Conservation (phyloP, 257 asterid species). For the Solanum arcanum region DNA sequence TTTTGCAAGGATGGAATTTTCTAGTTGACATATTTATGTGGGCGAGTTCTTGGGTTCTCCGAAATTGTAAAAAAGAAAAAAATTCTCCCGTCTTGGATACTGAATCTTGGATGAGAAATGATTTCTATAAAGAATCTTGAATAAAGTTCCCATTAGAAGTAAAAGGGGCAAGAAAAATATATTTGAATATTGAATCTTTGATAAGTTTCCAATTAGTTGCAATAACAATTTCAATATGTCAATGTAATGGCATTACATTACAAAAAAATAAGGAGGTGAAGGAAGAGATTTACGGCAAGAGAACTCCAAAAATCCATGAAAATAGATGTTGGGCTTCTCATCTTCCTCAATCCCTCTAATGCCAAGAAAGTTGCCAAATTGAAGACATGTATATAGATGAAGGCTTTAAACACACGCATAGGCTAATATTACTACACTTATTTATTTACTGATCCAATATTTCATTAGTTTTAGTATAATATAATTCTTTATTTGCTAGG, state of each 20-base stretch:
- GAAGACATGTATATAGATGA: no score
- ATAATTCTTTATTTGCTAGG: no score
- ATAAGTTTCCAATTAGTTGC: background rate
- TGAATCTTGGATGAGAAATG: no score
- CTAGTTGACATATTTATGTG: background rate
- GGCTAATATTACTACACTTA: no score
- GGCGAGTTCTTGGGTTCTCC: background rate
- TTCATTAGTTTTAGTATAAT: no score
- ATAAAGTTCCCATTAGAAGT: no score
- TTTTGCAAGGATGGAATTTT: no score
- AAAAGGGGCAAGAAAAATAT: background rate
- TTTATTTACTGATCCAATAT: no score
- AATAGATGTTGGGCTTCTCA: constrained; percentile 51
- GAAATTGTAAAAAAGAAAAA: background rate
- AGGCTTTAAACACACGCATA: no score
- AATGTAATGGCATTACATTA: background rate
- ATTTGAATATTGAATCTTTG: background rate
- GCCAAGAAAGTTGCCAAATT: no score
- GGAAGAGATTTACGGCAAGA: constrained; percentile 30
- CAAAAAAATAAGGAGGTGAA: background rate
- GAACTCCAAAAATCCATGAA: constrained; percentile 84
- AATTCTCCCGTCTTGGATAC: no score
- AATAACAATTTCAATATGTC: background rate
- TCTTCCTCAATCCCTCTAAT: background rate
- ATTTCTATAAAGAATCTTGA: no score